Conservation (phyloP, 1,284 basidiomycete species). For the Thelephora terrestris region DNA sequence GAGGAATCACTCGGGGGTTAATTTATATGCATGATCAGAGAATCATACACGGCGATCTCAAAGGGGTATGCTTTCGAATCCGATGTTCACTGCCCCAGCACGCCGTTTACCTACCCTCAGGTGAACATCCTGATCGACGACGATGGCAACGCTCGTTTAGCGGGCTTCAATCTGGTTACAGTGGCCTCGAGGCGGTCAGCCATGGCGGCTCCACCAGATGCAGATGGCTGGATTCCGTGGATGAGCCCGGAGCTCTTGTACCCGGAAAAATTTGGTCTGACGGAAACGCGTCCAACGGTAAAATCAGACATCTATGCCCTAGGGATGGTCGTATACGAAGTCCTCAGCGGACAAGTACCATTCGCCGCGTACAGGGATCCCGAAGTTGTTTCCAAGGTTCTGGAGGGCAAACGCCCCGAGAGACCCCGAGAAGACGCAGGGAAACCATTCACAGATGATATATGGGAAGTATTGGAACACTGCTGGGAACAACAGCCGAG, state of each 20-base stretch:
- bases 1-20: too few relatives aligned
- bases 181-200: too few relatives aligned
- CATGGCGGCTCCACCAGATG: background rate
- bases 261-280: background rate
- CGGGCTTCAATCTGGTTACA: background rate
- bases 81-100: too few relatives aligned
- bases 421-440: too few relatives aligned
- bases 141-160: conserved; percentile 1
- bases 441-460: too few relatives aligned
- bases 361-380: background rate
- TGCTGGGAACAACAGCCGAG: too few relatives aligned
- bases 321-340: background rate
- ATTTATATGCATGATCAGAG: too few relatives aligned
- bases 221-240: conserved; percentile 9
- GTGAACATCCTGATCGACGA: conserved; percentile 4
- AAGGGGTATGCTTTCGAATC: too few relatives aligned
- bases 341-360: background rate
- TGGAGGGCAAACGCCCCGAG: background rate
- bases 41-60: too few relatives aligned
- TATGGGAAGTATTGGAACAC: too few relatives aligned
- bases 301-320: conserved; percentile 7
- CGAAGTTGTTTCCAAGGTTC: background rate
- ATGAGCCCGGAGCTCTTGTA: conserved; percentile 12
- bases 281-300: conserved; percentile 1
- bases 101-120: background rate